Percentiles rank a stretch among this genome's conserved stretches.
Evolutionary conservation across 139 green algal genomes (phyloP).

Genomic region (Dunaliella primolecta): DNA sequence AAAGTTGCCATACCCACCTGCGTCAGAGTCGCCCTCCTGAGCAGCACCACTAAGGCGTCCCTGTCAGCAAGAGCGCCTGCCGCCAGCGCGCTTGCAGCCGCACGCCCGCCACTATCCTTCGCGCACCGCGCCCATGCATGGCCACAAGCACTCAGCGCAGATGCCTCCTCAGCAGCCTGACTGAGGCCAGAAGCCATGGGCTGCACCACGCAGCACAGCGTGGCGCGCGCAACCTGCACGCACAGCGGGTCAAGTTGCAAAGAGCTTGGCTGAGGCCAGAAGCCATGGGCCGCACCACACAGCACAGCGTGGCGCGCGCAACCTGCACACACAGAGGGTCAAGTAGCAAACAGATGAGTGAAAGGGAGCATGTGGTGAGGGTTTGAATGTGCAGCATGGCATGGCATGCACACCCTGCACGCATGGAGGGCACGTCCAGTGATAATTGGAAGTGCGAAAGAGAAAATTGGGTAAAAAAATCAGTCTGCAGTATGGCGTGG

Average conservation of each 20-base stretch:
- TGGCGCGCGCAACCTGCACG: neutral
- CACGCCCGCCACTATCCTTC: neutral
- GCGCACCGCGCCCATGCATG: neutral
- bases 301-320: neutral
- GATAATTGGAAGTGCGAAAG: neutral
- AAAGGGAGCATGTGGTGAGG: neutral
- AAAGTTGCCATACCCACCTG: too few species aligned
- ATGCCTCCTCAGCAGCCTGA: neutral
- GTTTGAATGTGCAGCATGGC: neutral
- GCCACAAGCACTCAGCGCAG: neutral
- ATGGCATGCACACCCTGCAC: neutral
- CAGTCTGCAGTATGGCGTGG: neutral
- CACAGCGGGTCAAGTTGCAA: neutral
- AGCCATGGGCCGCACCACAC: neutral
- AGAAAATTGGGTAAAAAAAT: neutral
- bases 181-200: neutral
- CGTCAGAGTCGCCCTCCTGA: neutral
- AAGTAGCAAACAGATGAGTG: neutral
- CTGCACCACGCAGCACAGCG: neutral
- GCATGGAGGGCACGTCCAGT: neutral
- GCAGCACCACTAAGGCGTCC: neutral
- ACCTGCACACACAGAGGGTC: neutral
- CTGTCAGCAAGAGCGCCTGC: neutral
- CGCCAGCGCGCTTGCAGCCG: neutral
- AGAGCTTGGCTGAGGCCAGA: neutral